Conservation (phyloP, 208 protist genomes). For the Wallacemonas sp. region DNA sequence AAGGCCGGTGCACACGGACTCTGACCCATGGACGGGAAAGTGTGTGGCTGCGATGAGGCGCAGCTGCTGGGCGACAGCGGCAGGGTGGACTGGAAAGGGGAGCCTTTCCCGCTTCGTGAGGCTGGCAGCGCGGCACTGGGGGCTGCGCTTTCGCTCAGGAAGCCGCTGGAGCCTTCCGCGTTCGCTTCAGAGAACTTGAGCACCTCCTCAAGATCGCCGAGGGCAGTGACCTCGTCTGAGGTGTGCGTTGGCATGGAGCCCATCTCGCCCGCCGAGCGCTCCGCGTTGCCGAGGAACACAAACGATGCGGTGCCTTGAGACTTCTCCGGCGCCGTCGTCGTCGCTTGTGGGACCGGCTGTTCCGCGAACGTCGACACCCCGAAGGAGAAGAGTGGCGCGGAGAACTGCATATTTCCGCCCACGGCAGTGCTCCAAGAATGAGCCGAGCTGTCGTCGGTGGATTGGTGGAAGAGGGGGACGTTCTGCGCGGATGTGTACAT, state of each 20-base stretch:
- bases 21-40: background rate
- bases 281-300: background rate
- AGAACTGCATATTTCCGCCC: background rate
- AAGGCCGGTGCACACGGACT: background rate
- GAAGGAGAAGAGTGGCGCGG: conserved; percentile 1
- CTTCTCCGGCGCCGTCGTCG: background rate
- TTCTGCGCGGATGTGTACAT: too few species aligned
- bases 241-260: background rate
- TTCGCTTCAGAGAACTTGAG: conserved; percentile 1
- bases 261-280: background rate
- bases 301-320: background rate
- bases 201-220: background rate
- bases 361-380: background rate
- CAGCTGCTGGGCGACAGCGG: conserved; percentile 4
- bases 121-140: background rate
- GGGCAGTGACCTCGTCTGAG: background rate
- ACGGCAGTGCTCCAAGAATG: too few species aligned
- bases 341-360: background rate
- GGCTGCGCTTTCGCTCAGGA: conserved; percentile 3
- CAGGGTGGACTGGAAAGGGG: background rate
- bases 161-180: conserved; percentile 7
- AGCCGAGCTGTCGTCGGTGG: too few species aligned
- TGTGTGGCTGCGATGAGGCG: conserved; percentile 1
- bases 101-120: background rate
- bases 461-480: too few species aligned